Base-by-base conservation (phyloP, 371 early-diverging fungal species). In the Syncephalastrum monosporum region DNA sequence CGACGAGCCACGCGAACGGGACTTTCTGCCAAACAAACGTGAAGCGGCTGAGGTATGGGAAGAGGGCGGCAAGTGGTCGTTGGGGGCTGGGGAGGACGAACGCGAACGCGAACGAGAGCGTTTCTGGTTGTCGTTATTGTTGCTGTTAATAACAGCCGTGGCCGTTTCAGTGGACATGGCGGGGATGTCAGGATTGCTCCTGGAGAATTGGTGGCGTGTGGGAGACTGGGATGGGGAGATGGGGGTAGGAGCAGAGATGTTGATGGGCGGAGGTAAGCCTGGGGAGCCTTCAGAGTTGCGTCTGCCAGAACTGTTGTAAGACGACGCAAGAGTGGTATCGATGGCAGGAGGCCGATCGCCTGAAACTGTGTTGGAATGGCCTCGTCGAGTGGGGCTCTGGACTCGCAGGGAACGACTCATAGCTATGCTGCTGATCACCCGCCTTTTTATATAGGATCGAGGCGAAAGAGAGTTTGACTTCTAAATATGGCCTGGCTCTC, bases 221-320 rank as follows among this genome's bases (percentile, higher is more conserved):
- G 61, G 33, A 54, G 47, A 56, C 29, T 57, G 45, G 33, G 46
- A 54, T 33, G 33, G 54, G 61, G 14, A 33, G 46, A 54, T 33
- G 33, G 54, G 61, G 10, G 68, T 56, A 42, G 66, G 66, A 14
- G 53, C 60, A 57, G 60, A 65, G 27, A 65, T 59, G 58, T 61
- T 65, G 44, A 65, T 61, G 44, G 61, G 61, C n/a, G 66, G 50
- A 8, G 50, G 59, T 17, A 57, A 50, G 24, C 57, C 51, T 43
- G 58, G 58, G 3, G 66, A 61, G 47, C 66, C 66, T 47, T 65
- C 66, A 17, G 60, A 59, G 43, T 61, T 65, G 19, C 66, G 61
- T 13, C 66, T 60, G 23, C 51, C 42, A 24, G 58, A 19, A 17
- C 44, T 50, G 12, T 33, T 12, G 14, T n/a, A 23, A 27, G 53